phyloP scores from a whole-genome alignment of 1,284 basidiomycete genomes.

The Leucoagaricus sp. region DNA sequence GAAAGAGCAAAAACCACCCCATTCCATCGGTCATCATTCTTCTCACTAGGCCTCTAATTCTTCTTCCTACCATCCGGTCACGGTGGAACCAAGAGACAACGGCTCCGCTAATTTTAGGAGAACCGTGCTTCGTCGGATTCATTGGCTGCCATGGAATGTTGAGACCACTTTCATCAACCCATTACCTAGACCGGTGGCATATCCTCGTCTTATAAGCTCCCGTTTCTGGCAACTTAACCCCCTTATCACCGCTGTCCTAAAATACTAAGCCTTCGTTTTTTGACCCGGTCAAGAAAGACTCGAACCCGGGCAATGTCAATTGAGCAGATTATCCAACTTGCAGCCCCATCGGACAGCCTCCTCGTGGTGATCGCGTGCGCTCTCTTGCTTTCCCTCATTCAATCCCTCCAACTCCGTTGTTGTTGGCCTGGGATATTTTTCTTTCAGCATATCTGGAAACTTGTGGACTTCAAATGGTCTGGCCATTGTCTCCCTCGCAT shows the following conservation, averaged over 20 bases:
- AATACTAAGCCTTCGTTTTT: conserved; percentile 1
- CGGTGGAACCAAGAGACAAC: not conserved
- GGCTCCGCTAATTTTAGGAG: not conserved
- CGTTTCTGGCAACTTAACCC: not conserved
- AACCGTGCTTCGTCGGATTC: too few species aligned
- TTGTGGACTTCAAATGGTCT: too few species aligned
- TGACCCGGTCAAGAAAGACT: not conserved
- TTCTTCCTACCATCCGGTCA: conserved; percentile 5
- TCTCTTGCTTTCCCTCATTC: too few species aligned
- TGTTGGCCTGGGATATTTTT: not conserved
- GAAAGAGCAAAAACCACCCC: not conserved
- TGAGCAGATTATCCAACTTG: not conserved
- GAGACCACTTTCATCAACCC: too few species aligned
- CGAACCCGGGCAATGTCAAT: not conserved
- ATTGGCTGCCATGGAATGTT: too few species aligned
- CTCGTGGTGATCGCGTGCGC: too few species aligned
- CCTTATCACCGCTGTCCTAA: conserved; percentile 10
- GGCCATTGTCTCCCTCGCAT: too few species aligned
- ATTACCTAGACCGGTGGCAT: too few species aligned
- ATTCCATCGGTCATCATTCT: not conserved
- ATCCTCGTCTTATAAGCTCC: not conserved
- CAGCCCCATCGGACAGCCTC: not conserved
- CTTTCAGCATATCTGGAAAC: too few species aligned
- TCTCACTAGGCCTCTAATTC: not conserved
- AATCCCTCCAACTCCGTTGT: not conserved